Conservation (phyloP, 768 basidiomycete species). For the Leccinellum luteum region DNA sequence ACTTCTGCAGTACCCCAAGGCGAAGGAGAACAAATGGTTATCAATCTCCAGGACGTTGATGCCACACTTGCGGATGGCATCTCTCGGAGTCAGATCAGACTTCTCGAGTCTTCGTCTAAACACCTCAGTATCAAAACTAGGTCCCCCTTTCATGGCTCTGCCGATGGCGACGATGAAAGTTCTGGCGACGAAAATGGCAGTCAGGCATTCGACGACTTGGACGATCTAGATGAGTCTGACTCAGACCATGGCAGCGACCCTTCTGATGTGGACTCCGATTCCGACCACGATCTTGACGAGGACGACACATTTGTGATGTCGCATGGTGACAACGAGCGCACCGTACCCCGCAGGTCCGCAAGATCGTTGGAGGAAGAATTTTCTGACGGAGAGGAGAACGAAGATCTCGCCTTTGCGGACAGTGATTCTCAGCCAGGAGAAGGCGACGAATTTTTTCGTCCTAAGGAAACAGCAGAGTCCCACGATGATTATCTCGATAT, state of each 20-base stretch:
- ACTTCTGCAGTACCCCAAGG: slow-evolving; percentile 60
- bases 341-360: slow-evolving; percentile 40
- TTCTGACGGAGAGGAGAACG: slow-evolving; percentile 34
- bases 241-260: neutral
- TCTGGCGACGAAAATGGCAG: slow-evolving; percentile 19
- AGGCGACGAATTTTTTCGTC: slow-evolving; percentile 69
- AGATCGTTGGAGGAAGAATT: slow-evolving; percentile 38
- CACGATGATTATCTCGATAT: slow-evolving; percentile 62
- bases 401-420: slow-evolving; percentile 65
- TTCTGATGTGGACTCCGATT: slow-evolving; percentile 4
- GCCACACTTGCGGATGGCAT: slow-evolving; percentile 84
- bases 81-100: slow-evolving; percentile 72
- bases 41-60: slow-evolving; percentile 87
- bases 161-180: slow-evolving; percentile 36
- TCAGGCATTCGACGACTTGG: slow-evolving; percentile 15
- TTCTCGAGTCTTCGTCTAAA: slow-evolving; percentile 80
- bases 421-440: slow-evolving; percentile 73
- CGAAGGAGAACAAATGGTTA: slow-evolving; percentile 97
- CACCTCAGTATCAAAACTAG: slow-evolving; percentile 49
- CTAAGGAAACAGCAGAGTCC: slow-evolving; percentile 39
- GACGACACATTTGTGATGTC: neutral
- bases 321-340: slow-evolving; percentile 46
- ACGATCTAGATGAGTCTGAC: neutral
- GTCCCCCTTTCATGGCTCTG: slow-evolving; percentile 29
- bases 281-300: neutral